Conservation (phyloP, 2,329 filamentous ascomycete species). For the Colletotrichum sublineola region DNA sequence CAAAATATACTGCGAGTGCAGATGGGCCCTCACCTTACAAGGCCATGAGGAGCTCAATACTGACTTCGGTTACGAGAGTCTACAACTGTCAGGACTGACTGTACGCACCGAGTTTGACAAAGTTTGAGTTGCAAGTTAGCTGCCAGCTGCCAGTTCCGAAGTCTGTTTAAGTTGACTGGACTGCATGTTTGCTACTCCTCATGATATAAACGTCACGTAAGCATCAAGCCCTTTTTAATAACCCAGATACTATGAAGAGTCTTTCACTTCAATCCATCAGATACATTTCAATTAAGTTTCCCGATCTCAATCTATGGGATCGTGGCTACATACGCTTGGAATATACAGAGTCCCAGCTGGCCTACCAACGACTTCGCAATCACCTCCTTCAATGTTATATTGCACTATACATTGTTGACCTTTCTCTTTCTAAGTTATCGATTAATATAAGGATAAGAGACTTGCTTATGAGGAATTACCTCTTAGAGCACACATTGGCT, state of each 20-base stretch:
- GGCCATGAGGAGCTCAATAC: neutral
- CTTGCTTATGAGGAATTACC: neutral
- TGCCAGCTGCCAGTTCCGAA: neutral
- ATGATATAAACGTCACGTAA: neutral
- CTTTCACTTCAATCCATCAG: neutral
- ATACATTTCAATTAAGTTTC: too few relatives aligned
- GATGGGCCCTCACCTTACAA: neutral
- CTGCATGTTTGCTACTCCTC: neutral
- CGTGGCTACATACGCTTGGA: neutral
- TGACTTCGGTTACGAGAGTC: neutral
- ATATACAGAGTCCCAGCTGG: neutral
- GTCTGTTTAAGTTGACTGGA: neutral
- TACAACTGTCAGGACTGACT: neutral
- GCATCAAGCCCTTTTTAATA: neutral
- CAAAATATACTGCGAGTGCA: neutral
- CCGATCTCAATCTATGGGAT: neutral
- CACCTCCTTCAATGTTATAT: neutral
- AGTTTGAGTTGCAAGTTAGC: neutral
- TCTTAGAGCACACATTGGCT: neutral
- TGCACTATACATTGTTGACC: neutral
- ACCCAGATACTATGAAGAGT: too few relatives aligned
- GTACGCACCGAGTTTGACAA: neutral
- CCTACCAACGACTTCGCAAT: neutral
- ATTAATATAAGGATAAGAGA: neutral
- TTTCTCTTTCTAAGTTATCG: accelerated